These are phyloP conservation scores for Zychaea mexicana DNA, from an alignment of 371 early-diverging fungal genomes.

Conservation along the genomic window DNA sequence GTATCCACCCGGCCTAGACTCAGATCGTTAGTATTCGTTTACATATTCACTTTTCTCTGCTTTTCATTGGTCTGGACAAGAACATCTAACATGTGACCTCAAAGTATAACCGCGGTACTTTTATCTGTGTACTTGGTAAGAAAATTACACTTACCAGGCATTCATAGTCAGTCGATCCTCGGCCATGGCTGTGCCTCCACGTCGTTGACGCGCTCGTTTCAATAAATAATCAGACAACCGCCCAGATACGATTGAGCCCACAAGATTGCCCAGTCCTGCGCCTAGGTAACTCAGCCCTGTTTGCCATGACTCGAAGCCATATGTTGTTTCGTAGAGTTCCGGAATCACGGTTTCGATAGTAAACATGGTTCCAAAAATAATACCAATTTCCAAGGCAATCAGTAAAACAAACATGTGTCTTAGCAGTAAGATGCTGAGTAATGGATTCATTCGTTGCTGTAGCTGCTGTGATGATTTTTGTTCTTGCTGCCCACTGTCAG, in stretches of 20 bases:
- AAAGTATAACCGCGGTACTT: background rate
- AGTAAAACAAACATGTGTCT: conserved; percentile 45
- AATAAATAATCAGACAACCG: conserved; percentile 38
- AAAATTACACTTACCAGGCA: conserved; percentile 29
- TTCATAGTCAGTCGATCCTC: conserved; percentile 48
- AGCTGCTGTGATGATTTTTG: background rate
- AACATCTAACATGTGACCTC: background rate
- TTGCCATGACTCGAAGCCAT: conserved; percentile 47
- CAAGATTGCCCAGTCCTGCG: conserved; percentile 44
- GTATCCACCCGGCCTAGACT: conserved; percentile 52
- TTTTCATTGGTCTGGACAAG: no score
- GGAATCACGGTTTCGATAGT: conserved; percentile 50
- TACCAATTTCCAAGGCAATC: conserved; percentile 42
- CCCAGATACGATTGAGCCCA: conserved; percentile 39
- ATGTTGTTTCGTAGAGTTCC: conserved; percentile 27
- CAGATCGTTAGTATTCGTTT: conserved; percentile 18
- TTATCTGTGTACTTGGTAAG: background rate
- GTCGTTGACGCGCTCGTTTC: conserved; percentile 20
- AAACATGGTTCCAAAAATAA: conserved; percentile 54
- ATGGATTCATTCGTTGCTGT: conserved; percentile 23
- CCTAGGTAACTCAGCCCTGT: conserved; percentile 45
- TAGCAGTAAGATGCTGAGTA: conserved; percentile 36
- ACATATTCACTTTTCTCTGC: background rate
- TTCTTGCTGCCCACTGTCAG: no score
- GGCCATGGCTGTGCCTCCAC: conserved; percentile 30